Conservation (phyloP, 208 protist genomes). For the Eutreptiella sp. region DNA sequence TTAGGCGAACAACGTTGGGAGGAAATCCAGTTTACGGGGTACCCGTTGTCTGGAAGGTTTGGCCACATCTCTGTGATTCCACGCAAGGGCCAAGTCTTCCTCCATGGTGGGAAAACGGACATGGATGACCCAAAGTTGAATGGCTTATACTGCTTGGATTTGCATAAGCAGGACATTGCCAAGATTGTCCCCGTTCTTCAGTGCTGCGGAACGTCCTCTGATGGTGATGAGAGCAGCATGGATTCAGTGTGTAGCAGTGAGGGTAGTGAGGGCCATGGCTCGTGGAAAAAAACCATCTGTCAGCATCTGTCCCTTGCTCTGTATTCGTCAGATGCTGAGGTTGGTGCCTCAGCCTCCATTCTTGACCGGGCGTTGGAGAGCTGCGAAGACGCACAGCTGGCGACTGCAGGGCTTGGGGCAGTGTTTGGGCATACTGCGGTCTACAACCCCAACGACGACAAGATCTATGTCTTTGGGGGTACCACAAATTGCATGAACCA, state of each 20-base stretch:
- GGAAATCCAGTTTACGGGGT: too few relatives aligned
- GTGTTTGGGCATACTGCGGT: slow-evolving; percentile 17
- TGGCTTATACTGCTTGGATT: slow-evolving; percentile 13
- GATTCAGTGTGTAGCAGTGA: too few relatives aligned
- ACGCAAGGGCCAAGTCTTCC: background rate
- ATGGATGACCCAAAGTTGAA: too few relatives aligned
- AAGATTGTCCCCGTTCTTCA: too few relatives aligned
- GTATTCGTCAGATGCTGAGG: background rate
- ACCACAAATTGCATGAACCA: slow-evolving; percentile 6
- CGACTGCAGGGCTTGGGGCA: slow-evolving; percentile 6
- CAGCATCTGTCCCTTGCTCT: too few relatives aligned
- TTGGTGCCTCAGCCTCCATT: background rate
- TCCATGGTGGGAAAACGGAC: slow-evolving; percentile 16
- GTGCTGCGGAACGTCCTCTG: slow-evolving; percentile 1
- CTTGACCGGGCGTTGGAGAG: too few relatives aligned
- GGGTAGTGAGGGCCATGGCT: too few relatives aligned
- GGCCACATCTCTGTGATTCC: slow-evolving; percentile 22
- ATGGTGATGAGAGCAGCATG: slow-evolving; percentile 7
- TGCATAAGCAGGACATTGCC: background rate
- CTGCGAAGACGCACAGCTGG: background rate
- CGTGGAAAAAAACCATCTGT: too few relatives aligned
- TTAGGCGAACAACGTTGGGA: too few relatives aligned
- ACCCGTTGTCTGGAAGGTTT: slow-evolving; percentile 1
- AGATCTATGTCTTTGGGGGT: slow-evolving; percentile 16
- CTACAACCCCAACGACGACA: slow-evolving; percentile 16